Evolutionary conservation across 805 yeast species (phyloP).

Genomic region (Ogataea nakhonphanomensis): DNA sequence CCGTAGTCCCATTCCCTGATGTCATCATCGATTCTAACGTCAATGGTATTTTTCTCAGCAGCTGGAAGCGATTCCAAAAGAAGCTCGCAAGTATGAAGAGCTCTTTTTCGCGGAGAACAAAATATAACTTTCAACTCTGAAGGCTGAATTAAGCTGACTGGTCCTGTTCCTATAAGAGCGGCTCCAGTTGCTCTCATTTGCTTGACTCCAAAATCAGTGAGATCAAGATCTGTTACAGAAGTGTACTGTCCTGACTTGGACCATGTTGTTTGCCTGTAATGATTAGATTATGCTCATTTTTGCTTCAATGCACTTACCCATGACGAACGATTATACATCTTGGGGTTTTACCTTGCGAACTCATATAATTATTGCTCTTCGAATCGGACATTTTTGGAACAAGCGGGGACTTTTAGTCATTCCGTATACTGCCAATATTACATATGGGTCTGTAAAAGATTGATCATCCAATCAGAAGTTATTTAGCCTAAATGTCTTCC

Average conservation of each 20-base stretch:
- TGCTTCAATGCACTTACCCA: conserved; percentile 37
- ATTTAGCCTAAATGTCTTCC: too few relatives aligned
- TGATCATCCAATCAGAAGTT: too few relatives aligned
- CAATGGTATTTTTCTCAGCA: conserved; percentile 40
- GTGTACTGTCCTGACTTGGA: conserved; percentile 92
- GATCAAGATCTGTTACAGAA: conserved; percentile 74
- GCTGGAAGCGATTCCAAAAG: conserved; percentile 49
- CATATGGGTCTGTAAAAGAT: too few relatives aligned
- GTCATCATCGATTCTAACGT: conserved; percentile 56
- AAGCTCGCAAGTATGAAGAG: conserved; percentile 68
- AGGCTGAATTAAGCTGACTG: conserved; percentile 59
- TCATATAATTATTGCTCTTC: neutral
- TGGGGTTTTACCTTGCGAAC: conserved; percentile 40
- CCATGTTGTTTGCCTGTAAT: conserved; percentile 82
- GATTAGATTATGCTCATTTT: neutral
- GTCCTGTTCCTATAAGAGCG: conserved; percentile 56
- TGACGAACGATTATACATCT: conserved; percentile 73
- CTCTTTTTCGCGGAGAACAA: conserved; percentile 80
- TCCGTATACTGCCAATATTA: too few relatives aligned
- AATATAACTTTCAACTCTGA: conserved; percentile 57
- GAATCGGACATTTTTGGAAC: too few relatives aligned
- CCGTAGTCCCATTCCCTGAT: conserved; percentile 96
- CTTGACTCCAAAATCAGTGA: conserved; percentile 72
- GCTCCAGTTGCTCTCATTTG: conserved; percentile 76
- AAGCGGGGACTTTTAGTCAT: too few relatives aligned